A percentile compares a stretch with the other conserved stretches of the same genome.
phyloP scores from a whole-genome alignment of 1,284 basidiomycete species.

The Peniophora sp. region DNA sequence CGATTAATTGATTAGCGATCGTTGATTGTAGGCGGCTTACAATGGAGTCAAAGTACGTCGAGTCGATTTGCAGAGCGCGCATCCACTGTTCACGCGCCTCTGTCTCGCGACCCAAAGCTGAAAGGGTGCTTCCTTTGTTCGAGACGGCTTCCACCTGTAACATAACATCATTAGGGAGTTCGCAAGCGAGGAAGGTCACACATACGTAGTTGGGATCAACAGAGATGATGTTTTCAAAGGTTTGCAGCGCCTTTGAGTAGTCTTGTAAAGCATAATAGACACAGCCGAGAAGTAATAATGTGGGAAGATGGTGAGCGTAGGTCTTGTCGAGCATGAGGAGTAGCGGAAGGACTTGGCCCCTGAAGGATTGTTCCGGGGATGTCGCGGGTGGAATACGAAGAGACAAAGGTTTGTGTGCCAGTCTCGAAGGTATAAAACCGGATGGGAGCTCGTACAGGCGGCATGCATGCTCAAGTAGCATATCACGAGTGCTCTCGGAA shows the following conservation, averaged over 20 bases:
- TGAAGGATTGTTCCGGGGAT: conserved; percentile 13
- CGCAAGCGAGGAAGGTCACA: neutral
- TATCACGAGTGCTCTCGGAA: conserved; percentile 12
- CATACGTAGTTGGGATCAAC: conserved; percentile 15
- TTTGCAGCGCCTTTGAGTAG: conserved; percentile 13
- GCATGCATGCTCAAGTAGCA: conserved; percentile 19
- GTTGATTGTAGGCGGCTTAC: conserved; percentile 7
- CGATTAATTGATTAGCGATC: neutral
- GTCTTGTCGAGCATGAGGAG: conserved; percentile 14
- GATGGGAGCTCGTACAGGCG: conserved; percentile 15
- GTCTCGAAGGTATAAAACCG: conserved; percentile 7
- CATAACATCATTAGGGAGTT: neutral
- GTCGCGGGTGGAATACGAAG: conserved; percentile 2
- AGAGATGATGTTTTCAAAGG: conserved; percentile 17
- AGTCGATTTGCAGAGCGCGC: conserved; percentile 18
- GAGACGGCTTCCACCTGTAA: neutral
- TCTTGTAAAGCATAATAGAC: conserved; percentile 18
- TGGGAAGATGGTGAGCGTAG: conserved; percentile 15
- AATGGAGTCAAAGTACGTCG: conserved; percentile 20
- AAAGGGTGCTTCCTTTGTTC: neutral
- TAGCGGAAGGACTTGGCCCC: conserved; percentile 16
- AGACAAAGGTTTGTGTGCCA: conserved; percentile 15
- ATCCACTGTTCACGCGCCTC: conserved; percentile 21
- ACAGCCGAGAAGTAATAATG: conserved; percentile 21
- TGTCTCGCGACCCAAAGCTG: conserved; percentile 4